phyloP scores from a whole-genome alignment of 2,329 filamentous ascomycete species.

The Calycina marina region DNA sequence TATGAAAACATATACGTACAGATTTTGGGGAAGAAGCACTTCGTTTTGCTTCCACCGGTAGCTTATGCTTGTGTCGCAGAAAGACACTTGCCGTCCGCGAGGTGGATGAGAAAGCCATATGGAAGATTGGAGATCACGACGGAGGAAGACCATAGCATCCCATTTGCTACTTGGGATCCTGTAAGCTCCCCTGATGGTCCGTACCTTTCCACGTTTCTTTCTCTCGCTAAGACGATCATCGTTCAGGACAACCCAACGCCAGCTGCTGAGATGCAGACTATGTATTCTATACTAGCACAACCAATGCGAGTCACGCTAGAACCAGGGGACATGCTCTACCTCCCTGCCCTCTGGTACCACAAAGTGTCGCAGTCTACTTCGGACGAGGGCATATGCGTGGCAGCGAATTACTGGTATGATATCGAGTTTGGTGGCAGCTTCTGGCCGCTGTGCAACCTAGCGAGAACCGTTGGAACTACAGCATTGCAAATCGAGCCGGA shows the following conservation, averaged over 20 bases:
- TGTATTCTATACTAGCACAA: constrained; percentile 42
- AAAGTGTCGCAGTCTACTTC: constrained; percentile 62
- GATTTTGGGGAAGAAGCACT: constrained; percentile 57
- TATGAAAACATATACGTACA: constrained; percentile 81
- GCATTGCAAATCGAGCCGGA: too few species aligned
- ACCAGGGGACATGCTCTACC: constrained; percentile 67
- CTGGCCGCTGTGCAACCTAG: constrained; percentile 33
- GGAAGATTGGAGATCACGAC: constrained; percentile 7
- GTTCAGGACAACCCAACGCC: neutral
- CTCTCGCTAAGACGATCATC: too few species aligned
- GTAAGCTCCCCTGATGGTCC: too few species aligned
- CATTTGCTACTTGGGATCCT: constrained; percentile 65
- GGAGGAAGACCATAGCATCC: constrained; percentile 33
- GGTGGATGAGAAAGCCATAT: constrained; percentile 26
- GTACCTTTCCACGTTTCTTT: too few species aligned
- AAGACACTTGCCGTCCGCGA: constrained; percentile 29
- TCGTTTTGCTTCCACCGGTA: constrained; percentile 57
- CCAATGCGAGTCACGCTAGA: constrained; percentile 54
- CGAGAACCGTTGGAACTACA: constrained; percentile 11
- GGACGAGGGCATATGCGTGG: constrained; percentile 57
- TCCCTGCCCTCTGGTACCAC: constrained; percentile 75
- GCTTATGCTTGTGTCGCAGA: constrained; percentile 59
- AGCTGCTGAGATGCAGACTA: constrained; percentile 28
- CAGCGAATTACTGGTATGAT: constrained; percentile 74
- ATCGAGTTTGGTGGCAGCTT: constrained; percentile 61